Conservation (phyloP, 116 monocot species). For the Phalaenopsis hybrid region DNA sequence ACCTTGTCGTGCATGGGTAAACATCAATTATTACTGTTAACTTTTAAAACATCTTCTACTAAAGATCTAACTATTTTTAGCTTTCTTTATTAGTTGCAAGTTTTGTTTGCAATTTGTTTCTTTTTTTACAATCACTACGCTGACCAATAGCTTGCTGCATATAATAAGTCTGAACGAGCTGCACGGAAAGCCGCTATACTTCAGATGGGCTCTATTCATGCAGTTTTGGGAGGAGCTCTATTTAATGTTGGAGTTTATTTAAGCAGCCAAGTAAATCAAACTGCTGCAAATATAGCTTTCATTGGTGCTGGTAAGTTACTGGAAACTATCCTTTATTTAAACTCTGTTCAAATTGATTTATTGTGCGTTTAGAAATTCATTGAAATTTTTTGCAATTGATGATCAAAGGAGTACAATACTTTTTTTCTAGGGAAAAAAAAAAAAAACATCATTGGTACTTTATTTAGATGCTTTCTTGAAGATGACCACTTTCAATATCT, state of each 20-base stretch:
- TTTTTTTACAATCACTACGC: slow-evolving; percentile 3
- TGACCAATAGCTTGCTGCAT: slow-evolving; percentile 4
- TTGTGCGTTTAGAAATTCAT: neutral
- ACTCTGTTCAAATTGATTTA: neutral
- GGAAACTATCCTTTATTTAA: neutral
- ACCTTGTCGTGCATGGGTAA: no score
- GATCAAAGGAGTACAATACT: neutral
- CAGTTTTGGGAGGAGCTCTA: slow-evolving; percentile 72
- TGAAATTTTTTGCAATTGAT: neutral
- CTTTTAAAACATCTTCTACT: no score
- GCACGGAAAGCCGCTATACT: slow-evolving; percentile 77
- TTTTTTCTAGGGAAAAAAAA: neutral
- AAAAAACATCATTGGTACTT: no score
- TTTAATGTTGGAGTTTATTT: slow-evolving; percentile 77
- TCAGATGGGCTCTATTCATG: slow-evolving; percentile 91
- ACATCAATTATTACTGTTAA: no score
- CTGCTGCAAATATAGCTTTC: slow-evolving; percentile 70
- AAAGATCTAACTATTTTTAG: neutral
- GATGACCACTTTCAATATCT: neutral
- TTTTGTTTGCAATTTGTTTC: neutral
- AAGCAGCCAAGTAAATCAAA: slow-evolving; percentile 60
- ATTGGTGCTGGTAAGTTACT: slow-evolving; percentile 70
- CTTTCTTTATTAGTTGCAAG: neutral
- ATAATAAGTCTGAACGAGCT: slow-evolving; percentile 85
- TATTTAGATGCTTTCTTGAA: neutral